Evolutionary conservation across 441 rosid genomes (phyloP).

Genomic region (Viola pubescens): DNA sequence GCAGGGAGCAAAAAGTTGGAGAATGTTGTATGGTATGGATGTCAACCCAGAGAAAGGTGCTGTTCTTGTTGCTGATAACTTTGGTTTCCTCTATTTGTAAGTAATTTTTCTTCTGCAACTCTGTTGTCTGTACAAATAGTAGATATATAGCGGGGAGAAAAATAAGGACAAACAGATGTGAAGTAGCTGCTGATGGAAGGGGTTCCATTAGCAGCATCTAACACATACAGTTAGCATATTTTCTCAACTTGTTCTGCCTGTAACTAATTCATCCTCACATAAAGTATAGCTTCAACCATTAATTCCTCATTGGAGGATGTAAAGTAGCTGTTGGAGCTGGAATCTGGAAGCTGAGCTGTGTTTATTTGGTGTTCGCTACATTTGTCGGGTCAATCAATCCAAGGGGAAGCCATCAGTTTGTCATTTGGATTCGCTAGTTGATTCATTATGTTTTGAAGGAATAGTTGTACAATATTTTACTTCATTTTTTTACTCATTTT

Average conservation of each 20-base stretch:
- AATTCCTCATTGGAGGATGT: too few relatives aligned
- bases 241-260: too few relatives aligned
- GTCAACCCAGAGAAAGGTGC: constrained; percentile 66
- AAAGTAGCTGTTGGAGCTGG: too few relatives aligned
- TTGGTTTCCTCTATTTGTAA: constrained; percentile 75
- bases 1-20: constrained; percentile 72
- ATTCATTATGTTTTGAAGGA: background rate
- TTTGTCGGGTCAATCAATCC: background rate
- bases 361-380: background rate
- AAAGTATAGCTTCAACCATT: too few relatives aligned
- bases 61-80: constrained; percentile 74
- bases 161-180: background rate
- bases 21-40: constrained; percentile 96
- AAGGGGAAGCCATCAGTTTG: background rate
- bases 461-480: too few relatives aligned
- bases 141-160: background rate
- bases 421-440: constrained; percentile 4
- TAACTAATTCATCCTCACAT: too few relatives aligned
- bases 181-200: background rate
- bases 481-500: background rate
- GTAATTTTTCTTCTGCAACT: constrained; percentile 15
- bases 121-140: background rate
- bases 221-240: background rate
- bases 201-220: background rate
- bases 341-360: background rate